These are phyloP conservation scores for rapeseed (Brassica napus) DNA, from an alignment of 345 rosid species.

Conservation along the genomic window DNA sequence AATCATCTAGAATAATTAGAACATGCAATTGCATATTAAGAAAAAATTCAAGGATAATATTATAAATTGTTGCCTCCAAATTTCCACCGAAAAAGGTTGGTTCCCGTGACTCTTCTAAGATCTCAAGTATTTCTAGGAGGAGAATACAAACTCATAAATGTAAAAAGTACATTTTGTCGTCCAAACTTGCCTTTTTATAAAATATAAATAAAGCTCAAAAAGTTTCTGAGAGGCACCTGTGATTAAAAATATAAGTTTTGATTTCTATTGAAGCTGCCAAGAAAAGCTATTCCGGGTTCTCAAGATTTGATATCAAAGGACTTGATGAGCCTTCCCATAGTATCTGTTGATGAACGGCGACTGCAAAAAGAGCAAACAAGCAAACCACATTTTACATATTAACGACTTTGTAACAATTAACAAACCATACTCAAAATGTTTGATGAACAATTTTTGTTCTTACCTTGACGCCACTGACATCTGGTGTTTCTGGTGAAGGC, in stretches of 20 bases:
- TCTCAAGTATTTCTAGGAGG: slow-evolving; percentile 19
- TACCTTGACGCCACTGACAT: slow-evolving; percentile 67
- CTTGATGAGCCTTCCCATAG: slow-evolving; percentile 82
- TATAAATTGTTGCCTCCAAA: slow-evolving; percentile 10
- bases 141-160: slow-evolving; percentile 27
- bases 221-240: slow-evolving; percentile 38
- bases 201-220: slow-evolving; percentile 29
- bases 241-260: neutral
- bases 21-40: neutral
- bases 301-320: slow-evolving; percentile 45
- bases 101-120: slow-evolving; percentile 15
- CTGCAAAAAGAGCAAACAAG: slow-evolving; percentile 46
- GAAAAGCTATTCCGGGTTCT: slow-evolving; percentile 19
- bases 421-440: neutral
- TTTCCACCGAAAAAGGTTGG: slow-evolving; percentile 19
- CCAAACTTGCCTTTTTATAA: slow-evolving; percentile 1
- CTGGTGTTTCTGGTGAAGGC: slow-evolving; percentile 47
- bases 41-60: neutral
- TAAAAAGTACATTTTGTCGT: neutral
- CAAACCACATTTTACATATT: neutral
- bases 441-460: neutral
- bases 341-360: slow-evolving; percentile 82
- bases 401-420: neutral
- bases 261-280: slow-evolving; percentile 22
- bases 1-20: neutral